Evolutionary conservation across 164 flowering plant genomes (phyloP).

Genomic region (Taxillus chinensis): DNA sequence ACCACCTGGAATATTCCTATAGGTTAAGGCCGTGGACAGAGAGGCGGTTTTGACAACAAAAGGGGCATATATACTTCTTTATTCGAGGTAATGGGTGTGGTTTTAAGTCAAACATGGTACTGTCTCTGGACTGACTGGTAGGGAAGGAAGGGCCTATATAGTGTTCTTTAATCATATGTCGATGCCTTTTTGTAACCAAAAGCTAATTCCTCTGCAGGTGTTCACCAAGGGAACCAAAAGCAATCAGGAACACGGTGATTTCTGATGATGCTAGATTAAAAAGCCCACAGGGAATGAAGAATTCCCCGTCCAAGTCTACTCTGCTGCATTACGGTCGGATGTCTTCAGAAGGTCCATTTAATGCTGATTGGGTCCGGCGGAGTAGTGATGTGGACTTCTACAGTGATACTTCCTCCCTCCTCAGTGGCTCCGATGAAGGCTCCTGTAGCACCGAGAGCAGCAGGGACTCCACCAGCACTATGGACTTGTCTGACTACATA

Average conservation of each 20-base stretch:
- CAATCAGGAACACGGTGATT: constrained; percentile 28
- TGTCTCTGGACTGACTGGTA: too few relatives aligned
- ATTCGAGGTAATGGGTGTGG: constrained; percentile 50
- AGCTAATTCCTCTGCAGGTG: constrained; percentile 29
- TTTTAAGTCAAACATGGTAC: background rate
- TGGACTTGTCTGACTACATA: constrained; percentile 53
- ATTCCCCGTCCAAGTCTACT: constrained; percentile 9
- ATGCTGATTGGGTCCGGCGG: constrained; percentile 9
- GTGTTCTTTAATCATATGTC: too few relatives aligned
- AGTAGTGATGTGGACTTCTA: constrained; percentile 50
- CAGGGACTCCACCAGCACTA: constrained; percentile 55
- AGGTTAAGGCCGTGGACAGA: constrained; percentile 70
- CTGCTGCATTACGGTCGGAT: constrained; percentile 13
- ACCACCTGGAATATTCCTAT: background rate
- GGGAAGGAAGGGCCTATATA: too few relatives aligned
- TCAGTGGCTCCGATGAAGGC: constrained; percentile 78
- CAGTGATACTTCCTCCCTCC: constrained; percentile 66
- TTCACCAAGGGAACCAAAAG: constrained; percentile 73
- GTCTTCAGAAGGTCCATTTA: constrained; percentile 2
- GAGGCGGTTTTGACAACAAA: constrained; percentile 55
- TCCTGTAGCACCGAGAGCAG: constrained; percentile 68
- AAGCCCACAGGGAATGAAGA: constrained; percentile 7
- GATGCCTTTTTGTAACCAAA: background rate
- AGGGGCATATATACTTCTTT: constrained; percentile 84
- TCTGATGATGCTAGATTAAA: constrained; percentile 6